A percentile compares a stretch with the other conserved stretches of the same genome.
These are phyloP conservation scores for Diutina neorugosa DNA, from an alignment of 1,139 yeast genomes.

Conservation along the genomic window DNA sequence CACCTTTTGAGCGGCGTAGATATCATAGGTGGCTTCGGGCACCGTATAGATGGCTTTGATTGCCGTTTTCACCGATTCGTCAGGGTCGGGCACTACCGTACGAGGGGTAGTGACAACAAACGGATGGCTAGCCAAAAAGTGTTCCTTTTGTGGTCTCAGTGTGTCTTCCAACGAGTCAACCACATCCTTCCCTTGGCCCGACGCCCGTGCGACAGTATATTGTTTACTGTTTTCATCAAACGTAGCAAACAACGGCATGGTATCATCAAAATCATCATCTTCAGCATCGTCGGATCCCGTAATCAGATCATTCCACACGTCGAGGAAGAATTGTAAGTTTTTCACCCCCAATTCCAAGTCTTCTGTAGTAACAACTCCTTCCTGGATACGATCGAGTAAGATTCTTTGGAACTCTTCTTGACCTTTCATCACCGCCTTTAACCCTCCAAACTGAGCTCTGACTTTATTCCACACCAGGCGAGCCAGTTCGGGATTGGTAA, in stretches of 20 bases:
- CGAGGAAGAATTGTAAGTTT: not conserved
- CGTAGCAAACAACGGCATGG: constrained; percentile 1
- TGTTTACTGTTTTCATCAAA: not conserved
- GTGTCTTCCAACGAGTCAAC: not conserved
- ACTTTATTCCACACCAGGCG: not conserved
- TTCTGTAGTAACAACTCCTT: not conserved
- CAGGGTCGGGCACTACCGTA: not conserved
- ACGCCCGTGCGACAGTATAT: not conserved
- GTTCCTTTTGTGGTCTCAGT: not conserved
- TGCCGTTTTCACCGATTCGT: not conserved
- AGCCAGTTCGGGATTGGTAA: not conserved
- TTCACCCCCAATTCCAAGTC: not conserved
- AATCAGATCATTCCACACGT: constrained; percentile 1
- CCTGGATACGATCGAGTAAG: not conserved
- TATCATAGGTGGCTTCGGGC: not conserved
- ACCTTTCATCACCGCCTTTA: not conserved
- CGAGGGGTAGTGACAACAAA: not conserved
- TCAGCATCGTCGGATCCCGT: not conserved
- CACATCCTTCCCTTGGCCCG: not conserved
- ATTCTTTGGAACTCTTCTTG: constrained; percentile 1
- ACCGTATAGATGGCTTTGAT: not conserved
- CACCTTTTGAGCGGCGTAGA: not conserved
- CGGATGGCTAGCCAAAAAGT: not conserved
- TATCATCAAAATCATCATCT: not conserved
- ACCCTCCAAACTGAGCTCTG: not conserved